phyloP scores from a whole-genome alignment of 176 grass and related monocot genomes.

The Aegilops speltoides region DNA sequence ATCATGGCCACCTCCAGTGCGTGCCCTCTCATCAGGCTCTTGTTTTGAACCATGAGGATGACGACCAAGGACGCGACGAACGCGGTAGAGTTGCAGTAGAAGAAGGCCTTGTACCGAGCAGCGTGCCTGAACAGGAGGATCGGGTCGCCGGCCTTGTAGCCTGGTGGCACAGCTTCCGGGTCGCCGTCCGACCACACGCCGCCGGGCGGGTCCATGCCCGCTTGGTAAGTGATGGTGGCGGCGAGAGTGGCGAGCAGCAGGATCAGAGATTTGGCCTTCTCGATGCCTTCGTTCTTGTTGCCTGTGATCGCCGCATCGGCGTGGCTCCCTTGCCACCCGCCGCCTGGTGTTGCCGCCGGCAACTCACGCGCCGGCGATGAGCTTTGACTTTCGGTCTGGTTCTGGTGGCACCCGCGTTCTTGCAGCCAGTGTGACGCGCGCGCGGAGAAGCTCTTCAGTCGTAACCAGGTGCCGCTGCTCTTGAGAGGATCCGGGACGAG shows the following conservation, averaged over 20 bases:
- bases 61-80: constrained; percentile 33
- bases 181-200: constrained; percentile 27
- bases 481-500: not conserved
- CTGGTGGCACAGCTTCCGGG: not conserved
- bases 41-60: constrained; percentile 31
- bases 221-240: constrained; percentile 47
- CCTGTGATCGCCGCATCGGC: not conserved
- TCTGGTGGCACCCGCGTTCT: not conserved
- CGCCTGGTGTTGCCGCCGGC: not conserved
- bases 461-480: not conserved
- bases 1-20: constrained; percentile 32
- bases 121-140: constrained; percentile 17
- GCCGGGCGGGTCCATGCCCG: constrained; percentile 35
- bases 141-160: constrained; percentile 6
- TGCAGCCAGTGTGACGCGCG: not conserved
- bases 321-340: not conserved
- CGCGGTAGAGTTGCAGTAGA: constrained; percentile 36
- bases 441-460: not conserved
- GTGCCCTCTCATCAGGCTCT: not conserved
- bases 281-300: not conserved
- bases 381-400: not conserved
- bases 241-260: constrained; percentile 41
- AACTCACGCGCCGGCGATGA: not conserved
- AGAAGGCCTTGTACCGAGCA: constrained; percentile 26
- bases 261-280: not conserved